Evolutionary conservation across 352 stramenopile species (phyloP).

Genomic region (Vaucheria bursata): DNA sequence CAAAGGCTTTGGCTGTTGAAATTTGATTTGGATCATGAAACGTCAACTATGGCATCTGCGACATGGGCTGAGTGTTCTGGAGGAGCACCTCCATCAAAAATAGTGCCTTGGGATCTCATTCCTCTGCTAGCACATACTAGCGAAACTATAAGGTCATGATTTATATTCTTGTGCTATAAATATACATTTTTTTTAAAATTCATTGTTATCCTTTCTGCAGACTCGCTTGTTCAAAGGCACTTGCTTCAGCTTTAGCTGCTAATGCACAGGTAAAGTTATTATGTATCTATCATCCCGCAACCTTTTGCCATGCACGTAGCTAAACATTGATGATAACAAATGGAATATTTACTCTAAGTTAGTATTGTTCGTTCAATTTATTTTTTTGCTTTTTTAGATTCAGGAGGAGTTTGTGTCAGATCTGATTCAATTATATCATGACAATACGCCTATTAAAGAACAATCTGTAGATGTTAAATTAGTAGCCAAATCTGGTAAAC

Average conservation of each 20-base stretch:
- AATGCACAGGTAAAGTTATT: neutral
- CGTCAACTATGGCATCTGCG: conserved; percentile 22
- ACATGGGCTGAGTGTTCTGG: conserved; percentile 29
- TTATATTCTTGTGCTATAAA: no score
- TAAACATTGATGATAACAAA: no score
- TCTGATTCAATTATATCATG: neutral
- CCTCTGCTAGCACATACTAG: conserved; percentile 33
- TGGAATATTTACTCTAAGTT: no score
- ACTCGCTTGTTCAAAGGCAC: neutral
- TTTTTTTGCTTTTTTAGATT: neutral
- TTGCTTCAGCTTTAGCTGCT: conserved; percentile 2
- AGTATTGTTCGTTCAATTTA: no score
- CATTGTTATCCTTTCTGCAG: neutral
- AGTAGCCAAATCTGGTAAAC: no score
- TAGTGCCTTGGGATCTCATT: conserved; percentile 25
- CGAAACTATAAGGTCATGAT: conserved; percentile 27
- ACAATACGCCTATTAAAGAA: neutral
- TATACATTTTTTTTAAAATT: no score
- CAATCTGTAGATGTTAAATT: no score
- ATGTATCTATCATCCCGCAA: no score
- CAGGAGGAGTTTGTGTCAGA: neutral
- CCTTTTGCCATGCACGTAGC: no score
- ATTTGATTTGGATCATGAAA: conserved; percentile 42
- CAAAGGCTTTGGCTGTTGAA: conserved; percentile 35
- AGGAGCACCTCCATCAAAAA: conserved; percentile 14